Evolutionary conservation across 1,284 basidiomycete species (phyloP).

Genomic region (Ganoderma leucocontextum): DNA sequence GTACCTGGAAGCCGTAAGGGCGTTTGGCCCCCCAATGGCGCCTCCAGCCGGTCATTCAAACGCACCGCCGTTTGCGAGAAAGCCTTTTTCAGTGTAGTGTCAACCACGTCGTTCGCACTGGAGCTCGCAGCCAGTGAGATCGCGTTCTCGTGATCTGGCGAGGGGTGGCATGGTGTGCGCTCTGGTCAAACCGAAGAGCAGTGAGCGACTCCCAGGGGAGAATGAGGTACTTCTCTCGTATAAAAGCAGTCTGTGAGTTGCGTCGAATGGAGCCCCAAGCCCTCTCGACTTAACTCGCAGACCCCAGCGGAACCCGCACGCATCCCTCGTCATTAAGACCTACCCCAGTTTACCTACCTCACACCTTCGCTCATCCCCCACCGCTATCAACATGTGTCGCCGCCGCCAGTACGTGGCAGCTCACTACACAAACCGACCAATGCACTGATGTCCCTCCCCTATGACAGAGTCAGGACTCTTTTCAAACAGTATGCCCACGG

Average conservation of each 20-base stretch:
- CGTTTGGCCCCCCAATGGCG: constrained; percentile 10
- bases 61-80: constrained; percentile 16
- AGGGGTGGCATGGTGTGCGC: constrained; percentile 1
- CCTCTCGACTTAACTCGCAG: not conserved
- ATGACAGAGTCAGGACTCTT: constrained; percentile 35
- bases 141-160: constrained; percentile 3
- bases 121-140: constrained; percentile 5
- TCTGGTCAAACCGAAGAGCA: constrained; percentile 7
- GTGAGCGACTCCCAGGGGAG: constrained; percentile 5
- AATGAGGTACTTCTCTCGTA: not conserved
- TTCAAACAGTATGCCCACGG: constrained; percentile 28
- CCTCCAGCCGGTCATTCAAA: not conserved
- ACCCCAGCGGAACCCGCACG: not conserved
- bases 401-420: constrained; percentile 37
- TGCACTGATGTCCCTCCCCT: constrained; percentile 2
- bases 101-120: not conserved
- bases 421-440: not conserved
- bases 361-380: not conserved
- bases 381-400: constrained; percentile 16
- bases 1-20: constrained; percentile 4
- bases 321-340: not conserved
- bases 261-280: not conserved
- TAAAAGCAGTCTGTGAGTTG: not conserved
- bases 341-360: not conserved
- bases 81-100: constrained; percentile 22